Evolutionary conservation across 768 basidiomycete genomes (phyloP), one percentile per base, ranked within the genome.

Genomic region (Kwoniella newhampshirensis): DNA sequence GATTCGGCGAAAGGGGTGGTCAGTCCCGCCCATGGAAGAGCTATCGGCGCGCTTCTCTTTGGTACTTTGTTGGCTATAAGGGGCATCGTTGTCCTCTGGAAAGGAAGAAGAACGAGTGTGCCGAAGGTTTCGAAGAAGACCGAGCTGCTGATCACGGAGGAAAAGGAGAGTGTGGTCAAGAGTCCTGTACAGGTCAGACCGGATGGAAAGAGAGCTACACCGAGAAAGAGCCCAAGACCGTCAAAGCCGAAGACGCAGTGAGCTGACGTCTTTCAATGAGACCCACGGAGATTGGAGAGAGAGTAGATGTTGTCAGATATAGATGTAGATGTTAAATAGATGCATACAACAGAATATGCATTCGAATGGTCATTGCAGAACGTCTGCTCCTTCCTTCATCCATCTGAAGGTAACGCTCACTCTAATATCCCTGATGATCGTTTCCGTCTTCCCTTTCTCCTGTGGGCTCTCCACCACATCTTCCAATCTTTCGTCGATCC

Each of bases 391-490:
- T 17, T 85, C 84, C 15, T 89, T 81, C 61, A 94, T 77, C 88
- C 90, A 91, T 51, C 91, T 81, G 72, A 89, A 87, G 6, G 91
- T 97, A 48, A 93, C 80, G 70, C 90, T 93, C 62, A 94, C 68
- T 18, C 77, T 58, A 17, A 70, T 49, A 43, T 70, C 74, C 37
- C 77, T 45, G 28, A 70, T 53, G 0, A 72, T 30, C 46, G 71
- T 73, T 28, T 52, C 46, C 15, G 30, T 37, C 6, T 46, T 36
- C n/a, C 36, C 40, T 6, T 52, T 59, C 7, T 43, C 43, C 25
- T 59, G 46, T n/a, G 13, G 32, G 3, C 77, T 51, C 87, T 80
- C 27, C 32, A 92, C 86, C 52, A 80, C 76, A 71, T 93, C 91
- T 36, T 80, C 79, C 35, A 64, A 77, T 50, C 82, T 77, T 51